phyloP scores from a whole-genome alignment of 371 early-diverging fungal genomes.

The Rhizopus arrhizus region DNA sequence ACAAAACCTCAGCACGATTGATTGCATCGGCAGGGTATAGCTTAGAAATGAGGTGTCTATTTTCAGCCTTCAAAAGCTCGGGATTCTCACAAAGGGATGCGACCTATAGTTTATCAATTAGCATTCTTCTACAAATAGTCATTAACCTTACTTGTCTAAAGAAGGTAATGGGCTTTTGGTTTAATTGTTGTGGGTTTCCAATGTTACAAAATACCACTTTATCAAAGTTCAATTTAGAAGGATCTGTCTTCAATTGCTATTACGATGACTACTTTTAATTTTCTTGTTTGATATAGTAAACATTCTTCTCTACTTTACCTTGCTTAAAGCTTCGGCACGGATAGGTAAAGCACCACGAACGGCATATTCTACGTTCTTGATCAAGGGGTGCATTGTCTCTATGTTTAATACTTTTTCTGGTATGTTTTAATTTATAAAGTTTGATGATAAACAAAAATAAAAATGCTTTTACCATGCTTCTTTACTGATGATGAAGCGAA shows the following conservation, averaged over 20 bases:
- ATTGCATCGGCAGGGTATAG: constrained; percentile 85
- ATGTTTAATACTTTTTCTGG: constrained; percentile 60
- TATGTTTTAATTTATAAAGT: neutral
- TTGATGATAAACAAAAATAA: too few relatives aligned
- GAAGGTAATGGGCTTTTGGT: constrained; percentile 91
- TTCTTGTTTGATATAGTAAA: too few relatives aligned
- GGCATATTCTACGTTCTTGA: constrained; percentile 88
- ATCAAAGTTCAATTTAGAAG: constrained; percentile 61
- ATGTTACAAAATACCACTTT: constrained; percentile 87
- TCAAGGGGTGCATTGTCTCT: constrained; percentile 70
- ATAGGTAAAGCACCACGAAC: constrained; percentile 96
- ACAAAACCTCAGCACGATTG: constrained; percentile 73
- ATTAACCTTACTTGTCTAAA: constrained; percentile 78
- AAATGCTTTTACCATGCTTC: too few relatives aligned
- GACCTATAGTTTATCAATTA: constrained; percentile 54
- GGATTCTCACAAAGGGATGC: constrained; percentile 85
- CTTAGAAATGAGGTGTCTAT: constrained; percentile 47
- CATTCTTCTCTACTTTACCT: constrained; percentile 16
- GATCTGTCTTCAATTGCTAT: too few relatives aligned
- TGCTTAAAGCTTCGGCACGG: constrained; percentile 76
- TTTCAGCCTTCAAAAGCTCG: constrained; percentile 68
- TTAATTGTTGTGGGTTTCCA: constrained; percentile 95
- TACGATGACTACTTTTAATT: too few relatives aligned
- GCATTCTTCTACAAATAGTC: neutral
- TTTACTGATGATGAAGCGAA: too few relatives aligned